These are phyloP conservation scores for Podospora pseudocomata DNA, from an alignment of 495 filamentous ascomycete genomes.

Conservation along the genomic window DNA sequence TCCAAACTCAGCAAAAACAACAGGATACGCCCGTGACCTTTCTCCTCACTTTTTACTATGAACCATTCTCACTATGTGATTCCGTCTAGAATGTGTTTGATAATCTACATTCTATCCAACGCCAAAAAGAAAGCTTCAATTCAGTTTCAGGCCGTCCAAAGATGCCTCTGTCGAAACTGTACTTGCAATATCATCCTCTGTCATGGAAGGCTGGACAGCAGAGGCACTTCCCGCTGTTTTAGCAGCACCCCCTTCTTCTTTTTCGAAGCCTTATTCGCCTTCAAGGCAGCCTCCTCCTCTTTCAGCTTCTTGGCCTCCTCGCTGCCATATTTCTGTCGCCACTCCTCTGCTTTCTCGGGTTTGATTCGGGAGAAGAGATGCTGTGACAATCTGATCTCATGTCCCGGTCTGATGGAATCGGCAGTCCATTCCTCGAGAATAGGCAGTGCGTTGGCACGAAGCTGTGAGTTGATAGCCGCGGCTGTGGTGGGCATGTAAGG, in stretches of 20 bases:
- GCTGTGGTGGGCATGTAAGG: conserved; percentile 80
- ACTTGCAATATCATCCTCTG: no score
- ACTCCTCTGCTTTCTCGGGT: conserved; percentile 71
- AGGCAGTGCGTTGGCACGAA: conserved; percentile 56
- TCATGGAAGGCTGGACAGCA: no score
- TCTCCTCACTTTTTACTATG: no score
- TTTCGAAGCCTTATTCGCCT: neutral
- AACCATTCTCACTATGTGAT: no score
- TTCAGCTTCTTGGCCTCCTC: conserved; percentile 23
- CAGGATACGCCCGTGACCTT: no score
- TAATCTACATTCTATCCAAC: no score
- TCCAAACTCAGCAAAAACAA: no score
- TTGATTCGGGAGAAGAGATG: conserved; percentile 80
- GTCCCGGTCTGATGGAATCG: conserved; percentile 57
- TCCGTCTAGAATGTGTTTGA: no score
- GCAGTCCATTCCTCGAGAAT: conserved; percentile 62
- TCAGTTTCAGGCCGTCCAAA: no score
- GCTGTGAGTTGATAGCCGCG: conserved; percentile 63
- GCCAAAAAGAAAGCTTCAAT: no score
- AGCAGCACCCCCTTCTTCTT: neutral
- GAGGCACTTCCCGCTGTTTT: neutral
- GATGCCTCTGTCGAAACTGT: no score
- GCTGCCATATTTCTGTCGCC: conserved; percentile 73
- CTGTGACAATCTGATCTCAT: conserved; percentile 72
- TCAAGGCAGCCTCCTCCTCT: conserved; percentile 23